These are phyloP conservation scores for Ziziphus jujuba DNA, from an alignment of 306 rosid genomes.

Conservation along the genomic window DNA sequence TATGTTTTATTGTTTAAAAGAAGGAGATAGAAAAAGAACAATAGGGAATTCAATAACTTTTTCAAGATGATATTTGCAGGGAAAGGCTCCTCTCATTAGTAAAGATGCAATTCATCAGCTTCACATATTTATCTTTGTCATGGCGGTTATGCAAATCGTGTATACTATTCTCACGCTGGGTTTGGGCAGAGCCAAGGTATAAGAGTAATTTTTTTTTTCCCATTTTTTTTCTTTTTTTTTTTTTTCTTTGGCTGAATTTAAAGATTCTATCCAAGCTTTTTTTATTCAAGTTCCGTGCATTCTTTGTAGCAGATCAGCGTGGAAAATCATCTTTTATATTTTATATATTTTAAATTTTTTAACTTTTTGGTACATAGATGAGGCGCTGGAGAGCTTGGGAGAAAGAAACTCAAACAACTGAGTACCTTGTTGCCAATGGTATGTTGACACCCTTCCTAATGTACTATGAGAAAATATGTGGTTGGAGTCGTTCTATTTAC, in stretches of 20 bases:
- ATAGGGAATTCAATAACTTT: not conserved
- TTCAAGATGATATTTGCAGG: conserved; percentile 29
- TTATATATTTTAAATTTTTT: not conserved
- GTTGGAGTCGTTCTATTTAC: no score
- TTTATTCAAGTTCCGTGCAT: not conserved
- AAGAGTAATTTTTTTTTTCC: not conserved
- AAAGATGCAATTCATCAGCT: conserved; percentile 38
- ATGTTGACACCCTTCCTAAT: not conserved
- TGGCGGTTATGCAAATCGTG: conserved; percentile 40
- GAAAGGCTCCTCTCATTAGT: conserved; percentile 35
- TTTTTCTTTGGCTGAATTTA: not conserved
- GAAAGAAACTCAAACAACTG: conserved; percentile 42
- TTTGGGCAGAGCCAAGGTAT: conserved; percentile 47
- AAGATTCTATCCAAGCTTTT: not conserved
- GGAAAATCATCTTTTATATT: not conserved
- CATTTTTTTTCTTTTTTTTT: not conserved
- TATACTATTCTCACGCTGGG: conserved; percentile 37
- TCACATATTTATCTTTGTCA: conserved; percentile 39
- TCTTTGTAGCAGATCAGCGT: not conserved
- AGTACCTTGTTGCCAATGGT: conserved; percentile 47
- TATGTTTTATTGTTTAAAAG: not conserved
- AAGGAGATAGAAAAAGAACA: not conserved
- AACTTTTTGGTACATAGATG: conserved; percentile 20
- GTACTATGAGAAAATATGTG: not conserved
- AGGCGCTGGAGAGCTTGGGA: conserved; percentile 45